Percentiles rank a stretch among this genome's conserved stretches.
These are phyloP conservation scores for Endocladia muricata DNA, from an alignment of 31 red algal genomes.

Conservation along the genomic window DNA sequence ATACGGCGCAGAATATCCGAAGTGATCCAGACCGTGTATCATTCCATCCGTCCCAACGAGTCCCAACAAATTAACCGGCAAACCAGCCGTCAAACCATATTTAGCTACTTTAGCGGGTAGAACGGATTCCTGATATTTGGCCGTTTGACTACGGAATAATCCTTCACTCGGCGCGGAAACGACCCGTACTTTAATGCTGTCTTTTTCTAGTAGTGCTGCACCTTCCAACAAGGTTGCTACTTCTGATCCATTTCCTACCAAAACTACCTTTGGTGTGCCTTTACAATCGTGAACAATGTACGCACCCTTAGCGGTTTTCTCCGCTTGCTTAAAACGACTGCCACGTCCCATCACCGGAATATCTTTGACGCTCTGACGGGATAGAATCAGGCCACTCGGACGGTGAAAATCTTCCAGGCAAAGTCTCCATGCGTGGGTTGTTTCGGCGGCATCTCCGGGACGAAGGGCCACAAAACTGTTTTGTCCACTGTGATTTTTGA, in stretches of 20 bases:
- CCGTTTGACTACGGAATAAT: slow-evolving; percentile 77
- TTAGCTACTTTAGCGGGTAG: slow-evolving; percentile 62
- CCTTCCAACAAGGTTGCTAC: slow-evolving; percentile 67
- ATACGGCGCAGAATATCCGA: too few species aligned
- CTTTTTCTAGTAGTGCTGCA: slow-evolving; percentile 57
- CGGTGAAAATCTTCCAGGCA: too few species aligned
- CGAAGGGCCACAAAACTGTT: slow-evolving; percentile 80
- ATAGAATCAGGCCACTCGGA: slow-evolving; percentile 62
- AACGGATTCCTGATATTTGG: slow-evolving; percentile 78
- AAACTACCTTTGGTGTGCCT: slow-evolving; percentile 57
- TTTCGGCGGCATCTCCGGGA: slow-evolving; percentile 87
- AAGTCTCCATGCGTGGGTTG: slow-evolving; percentile 70
- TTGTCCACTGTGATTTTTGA: too few species aligned
- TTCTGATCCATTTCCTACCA: slow-evolving; percentile 96
- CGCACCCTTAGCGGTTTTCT: slow-evolving; percentile 83
- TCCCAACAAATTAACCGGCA: too few species aligned
- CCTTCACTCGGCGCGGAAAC: slow-evolving; percentile 96
- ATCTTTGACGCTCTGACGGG: slow-evolving; percentile 82
- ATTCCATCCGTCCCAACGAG: too few species aligned
- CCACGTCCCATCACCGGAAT: slow-evolving; percentile 42
- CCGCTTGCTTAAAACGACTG: slow-evolving; percentile 67
- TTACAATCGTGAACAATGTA: slow-evolving; percentile 59
- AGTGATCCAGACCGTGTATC: too few species aligned
- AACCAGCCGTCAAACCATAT: too few species aligned
- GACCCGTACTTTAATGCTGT: slow-evolving; percentile 75